Evolutionary conservation across 495 filamentous ascomycete genomes (phyloP), one percentile per base, ranked within the genome.

Genomic region (Xylaria curta): DNA sequence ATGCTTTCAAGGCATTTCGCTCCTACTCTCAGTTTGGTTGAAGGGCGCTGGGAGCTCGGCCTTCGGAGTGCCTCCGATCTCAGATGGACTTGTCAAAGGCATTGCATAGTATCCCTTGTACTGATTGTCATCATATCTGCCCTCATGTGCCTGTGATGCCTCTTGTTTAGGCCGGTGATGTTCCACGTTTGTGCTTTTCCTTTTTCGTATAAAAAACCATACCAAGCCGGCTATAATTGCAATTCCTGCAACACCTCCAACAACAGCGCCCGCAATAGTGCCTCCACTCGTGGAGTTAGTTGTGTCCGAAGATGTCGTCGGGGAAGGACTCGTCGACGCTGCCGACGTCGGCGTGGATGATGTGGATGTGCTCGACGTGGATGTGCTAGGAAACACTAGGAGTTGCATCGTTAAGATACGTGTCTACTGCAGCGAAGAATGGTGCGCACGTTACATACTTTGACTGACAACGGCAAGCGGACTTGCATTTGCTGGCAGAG

Each of bases 391-490:
- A 63, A 38, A 63, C 6, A 19, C 60, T 63, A 5, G 9, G 21
- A 38, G 31, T 40, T 53, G 2, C 1, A 53, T 15, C 31, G 17
- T 4, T 51, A 66, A 54, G 19, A 66, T 10, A 51, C n/a, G 8
- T 17, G 49, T 53, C 17, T 15, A 15, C 9, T 40, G 40, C 24
- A 13, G 42, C 51, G 53, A 2, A 40, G 60, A 58, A 66, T n/a
- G 36, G 26, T 28, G 31, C 51, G 28, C 33, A 13, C 47, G 15
- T 31, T 24, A 60, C 36, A n/a, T 73, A 75, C 73, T 66, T 73
- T 75, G 73, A 38, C 56, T 42, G 6, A 73, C 26, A 59, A 63
- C 71, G 13, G 73, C 71, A 28, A 75, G 67, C 24, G 73, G 73
- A n/a, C 51, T 58, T 17, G 73, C 73, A 66, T 44, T 47, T 6